A percentile compares a stretch with the other conserved stretches of the same genome.
These are phyloP conservation scores for Purpureocillium lavendulum DNA, from an alignment of 2,329 filamentous ascomycete species.

Conservation along the genomic window DNA sequence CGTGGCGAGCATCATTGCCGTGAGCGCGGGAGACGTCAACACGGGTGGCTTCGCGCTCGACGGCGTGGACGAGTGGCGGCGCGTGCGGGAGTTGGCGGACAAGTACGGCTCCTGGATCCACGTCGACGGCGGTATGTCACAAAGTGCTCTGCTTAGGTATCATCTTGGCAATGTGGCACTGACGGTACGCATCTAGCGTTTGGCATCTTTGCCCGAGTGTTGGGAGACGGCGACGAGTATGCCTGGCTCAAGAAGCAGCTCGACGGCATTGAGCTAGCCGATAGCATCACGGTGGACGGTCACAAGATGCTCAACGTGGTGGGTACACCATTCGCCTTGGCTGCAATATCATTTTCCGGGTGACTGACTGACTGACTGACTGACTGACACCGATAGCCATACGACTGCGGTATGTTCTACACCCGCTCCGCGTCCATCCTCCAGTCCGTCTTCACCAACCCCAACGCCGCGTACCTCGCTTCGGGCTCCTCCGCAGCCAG, in stretches of 20 bases:
- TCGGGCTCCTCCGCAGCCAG: conserved; percentile 23
- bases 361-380: background rate
- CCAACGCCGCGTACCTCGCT: conserved; percentile 74
- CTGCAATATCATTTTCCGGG: background rate
- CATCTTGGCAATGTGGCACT: background rate
- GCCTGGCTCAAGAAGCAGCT: conserved; percentile 36
- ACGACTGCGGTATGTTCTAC: conserved; percentile 88
- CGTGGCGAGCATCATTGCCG: conserved; percentile 63
- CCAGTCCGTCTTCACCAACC: conserved; percentile 64
- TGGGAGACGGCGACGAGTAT: conserved; percentile 52
- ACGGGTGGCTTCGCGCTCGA: conserved; percentile 68
- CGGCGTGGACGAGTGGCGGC: conserved; percentile 49
- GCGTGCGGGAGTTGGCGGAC: conserved; percentile 62
- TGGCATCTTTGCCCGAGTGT: conserved; percentile 66
- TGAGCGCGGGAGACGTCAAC: conserved; percentile 89
- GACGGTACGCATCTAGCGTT: conserved; percentile 51
- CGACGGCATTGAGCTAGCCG: conserved; percentile 68
- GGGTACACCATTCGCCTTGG: conserved; percentile 18
- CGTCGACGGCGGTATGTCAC: conserved; percentile 61
- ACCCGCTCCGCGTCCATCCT: conserved; percentile 54
- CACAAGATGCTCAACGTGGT: conserved; percentile 92
- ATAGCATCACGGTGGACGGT: conserved; percentile 78
- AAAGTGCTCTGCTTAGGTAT: background rate
- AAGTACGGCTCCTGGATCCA: conserved; percentile 77
- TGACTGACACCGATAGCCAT: conserved; percentile 45